Conservation (phyloP, 495 filamentous ascomycete species). For the Penicillium atrosanguineum region DNA sequence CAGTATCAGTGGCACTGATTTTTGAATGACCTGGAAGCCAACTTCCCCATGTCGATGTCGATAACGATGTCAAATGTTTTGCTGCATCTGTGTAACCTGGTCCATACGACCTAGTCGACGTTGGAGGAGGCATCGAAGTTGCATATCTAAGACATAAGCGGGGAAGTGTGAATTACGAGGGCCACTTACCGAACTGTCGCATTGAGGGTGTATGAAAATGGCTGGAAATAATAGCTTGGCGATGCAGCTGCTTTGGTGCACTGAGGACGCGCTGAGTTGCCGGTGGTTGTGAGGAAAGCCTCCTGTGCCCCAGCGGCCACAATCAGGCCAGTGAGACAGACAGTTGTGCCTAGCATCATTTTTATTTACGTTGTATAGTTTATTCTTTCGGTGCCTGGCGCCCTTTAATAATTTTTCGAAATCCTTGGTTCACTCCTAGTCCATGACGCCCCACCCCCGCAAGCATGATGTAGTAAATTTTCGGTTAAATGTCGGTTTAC, state of each 20-base stretch:
- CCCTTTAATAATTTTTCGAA: not conserved
- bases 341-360: not conserved
- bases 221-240: slow-evolving; percentile 22
- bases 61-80: slow-evolving; percentile 17
- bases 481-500: not conserved
- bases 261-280: slow-evolving; percentile 20
- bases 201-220: slow-evolving; percentile 23
- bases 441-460: not conserved
- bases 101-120: slow-evolving; percentile 20
- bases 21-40: slow-evolving; percentile 27
- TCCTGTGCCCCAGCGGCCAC: slow-evolving; percentile 21
- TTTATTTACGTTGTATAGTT: not conserved
- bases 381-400: not conserved
- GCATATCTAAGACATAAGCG: slow-evolving; percentile 16
- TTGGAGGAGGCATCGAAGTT: slow-evolving; percentile 26
- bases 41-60: slow-evolving; percentile 30
- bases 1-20: slow-evolving; percentile 27
- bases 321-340: slow-evolving; percentile 3
- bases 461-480: not conserved
- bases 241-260: slow-evolving; percentile 15
- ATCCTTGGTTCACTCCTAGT: not conserved
- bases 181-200: slow-evolving; percentile 23
- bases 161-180: not conserved
- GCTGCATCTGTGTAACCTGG: slow-evolving; percentile 18
- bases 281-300: slow-evolving; percentile 22